Evolutionary conservation across 2,329 filamentous ascomycete genomes (phyloP).

Genomic region (Colletotrichum spinosum): DNA sequence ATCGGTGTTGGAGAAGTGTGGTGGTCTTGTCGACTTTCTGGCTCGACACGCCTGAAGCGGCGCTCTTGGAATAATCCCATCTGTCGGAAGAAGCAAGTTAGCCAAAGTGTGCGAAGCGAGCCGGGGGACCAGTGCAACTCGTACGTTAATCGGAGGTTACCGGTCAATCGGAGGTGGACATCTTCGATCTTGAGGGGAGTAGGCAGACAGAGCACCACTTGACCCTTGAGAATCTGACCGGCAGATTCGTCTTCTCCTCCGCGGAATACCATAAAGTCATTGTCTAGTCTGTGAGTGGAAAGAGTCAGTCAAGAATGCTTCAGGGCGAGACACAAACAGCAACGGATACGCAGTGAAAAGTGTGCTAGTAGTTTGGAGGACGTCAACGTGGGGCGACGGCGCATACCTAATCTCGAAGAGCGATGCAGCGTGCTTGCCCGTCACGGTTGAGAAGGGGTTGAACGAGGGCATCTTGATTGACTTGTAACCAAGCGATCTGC

Average conservation of each 20-base stretch:
- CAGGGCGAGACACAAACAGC: conserved; percentile 3
- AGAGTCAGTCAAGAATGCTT: conserved; percentile 31
- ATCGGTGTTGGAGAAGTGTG: conserved; percentile 75
- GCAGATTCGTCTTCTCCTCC: conserved; percentile 81
- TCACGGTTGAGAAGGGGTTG: conserved; percentile 66
- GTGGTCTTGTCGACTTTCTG: conserved; percentile 69
- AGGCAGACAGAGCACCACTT: conserved; percentile 78
- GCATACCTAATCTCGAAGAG: conserved; percentile 70
- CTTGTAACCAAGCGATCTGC: conserved; percentile 66
- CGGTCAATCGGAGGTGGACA: conserved; percentile 77
- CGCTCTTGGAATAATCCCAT: conserved; percentile 64
- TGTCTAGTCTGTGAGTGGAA: conserved; percentile 70
- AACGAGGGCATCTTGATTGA: conserved; percentile 66
- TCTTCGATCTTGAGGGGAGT: conserved; percentile 78
- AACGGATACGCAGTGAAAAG: conserved; percentile 11
- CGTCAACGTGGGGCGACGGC: conserved; percentile 9
- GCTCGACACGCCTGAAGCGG: conserved; percentile 68
- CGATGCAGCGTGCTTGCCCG: conserved; percentile 62
- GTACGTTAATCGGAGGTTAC: conserved; percentile 76
- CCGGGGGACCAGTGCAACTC: conserved; percentile 45
- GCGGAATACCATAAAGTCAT: conserved; percentile 83
- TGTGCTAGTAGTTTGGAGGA: conserved; percentile 10
- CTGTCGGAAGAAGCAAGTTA: conserved; percentile 45
- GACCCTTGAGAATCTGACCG: conserved; percentile 79
- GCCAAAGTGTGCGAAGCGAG: conserved; percentile 20